Percentiles rank a stretch among this genome's conserved stretches.
Conservation (phyloP, 305 asterid species). For the Nicotiana rustica region DNA sequence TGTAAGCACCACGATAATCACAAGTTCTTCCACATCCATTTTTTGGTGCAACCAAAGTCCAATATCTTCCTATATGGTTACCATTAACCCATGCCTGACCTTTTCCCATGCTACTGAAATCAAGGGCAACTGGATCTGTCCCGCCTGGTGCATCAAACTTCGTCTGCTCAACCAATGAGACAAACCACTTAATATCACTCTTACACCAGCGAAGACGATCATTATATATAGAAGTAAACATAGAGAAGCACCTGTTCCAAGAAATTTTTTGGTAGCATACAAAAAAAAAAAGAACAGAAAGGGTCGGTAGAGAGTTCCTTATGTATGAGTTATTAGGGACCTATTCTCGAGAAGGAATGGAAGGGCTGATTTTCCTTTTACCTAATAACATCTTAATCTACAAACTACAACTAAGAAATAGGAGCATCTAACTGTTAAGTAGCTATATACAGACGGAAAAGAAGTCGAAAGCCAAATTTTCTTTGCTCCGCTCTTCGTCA, state of each 20-base stretch:
- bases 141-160: slow-evolving; percentile 73
- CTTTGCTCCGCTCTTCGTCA: not conserved
- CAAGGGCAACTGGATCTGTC: slow-evolving; percentile 75
- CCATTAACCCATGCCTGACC: slow-evolving; percentile 97
- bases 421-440: slow-evolving; percentile 1
- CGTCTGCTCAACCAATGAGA: slow-evolving; percentile 52
- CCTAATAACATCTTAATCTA: slow-evolving; percentile 9
- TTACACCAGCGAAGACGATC: not conserved
- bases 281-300: not conserved
- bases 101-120: slow-evolving; percentile 82
- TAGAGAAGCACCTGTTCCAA: slow-evolving; percentile 8
- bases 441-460: not conserved
- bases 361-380: not conserved
- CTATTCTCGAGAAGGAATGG: not conserved
- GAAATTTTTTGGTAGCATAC: not conserved
- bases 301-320: not conserved
- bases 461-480: not conserved
- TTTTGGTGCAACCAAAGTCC: slow-evolving; percentile 75
- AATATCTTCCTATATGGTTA: slow-evolving; percentile 88
- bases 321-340: not conserved
- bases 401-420: not conserved
- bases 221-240: not conserved
- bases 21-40: slow-evolving; percentile 75
- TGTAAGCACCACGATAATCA: slow-evolving; percentile 83
- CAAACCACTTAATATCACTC: slow-evolving; percentile 19